Base-by-base conservation (phyloP, 1,284 basidiomycete genomes). In the Trichosporon sp. region DNA sequence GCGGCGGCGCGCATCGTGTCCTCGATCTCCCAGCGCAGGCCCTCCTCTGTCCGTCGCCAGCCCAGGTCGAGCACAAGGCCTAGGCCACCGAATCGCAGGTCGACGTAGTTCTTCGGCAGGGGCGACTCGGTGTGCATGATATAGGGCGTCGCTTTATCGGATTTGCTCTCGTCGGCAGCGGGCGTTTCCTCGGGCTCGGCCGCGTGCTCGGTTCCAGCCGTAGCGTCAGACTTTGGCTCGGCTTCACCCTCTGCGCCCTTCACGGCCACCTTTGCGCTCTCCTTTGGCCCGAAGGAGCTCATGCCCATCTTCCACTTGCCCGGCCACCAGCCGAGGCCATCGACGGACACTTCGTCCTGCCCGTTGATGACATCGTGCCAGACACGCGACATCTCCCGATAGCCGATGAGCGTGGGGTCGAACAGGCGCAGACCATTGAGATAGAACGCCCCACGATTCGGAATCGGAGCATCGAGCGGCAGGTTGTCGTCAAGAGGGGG, bases 1-100 rank as follows among this genome's bases (percentile, higher is more conserved):
- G 56, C 63, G 21, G 58, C 62, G 1, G 60, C 63, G 10, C 52
- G 27, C 25, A 56, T 33, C 33, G 61, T 58, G 23, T 75, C 69
- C 14, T 68, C 73, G 6, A 74, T 63, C 61, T 78, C 77, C 72
- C 72, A 78, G 29, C 58, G 56, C 60, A 78, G 64, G 1, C 74
- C 77, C 64, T 73, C 70, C 34, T 74, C 73, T 0, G 71, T 71
- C 27, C 77, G 63, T 8, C 63, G 69, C 72, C 70, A 72, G 3
- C 72, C 72, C 21, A 77, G 64, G 67, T 78, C 77, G 16, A 77
- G 40, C 0, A 78, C 67, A 14, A 77, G 66, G 8, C 77, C 77
- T 3, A 77, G 25, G 2, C 74, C 75, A 29, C 65, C 68, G 62
- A 69, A 72, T 8, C 75, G 65, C 19, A 75, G 60, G 65, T 77